These are phyloP conservation scores for Aspergillus olivimuriae DNA, from an alignment of 495 filamentous ascomycete genomes.

Conservation along the genomic window DNA sequence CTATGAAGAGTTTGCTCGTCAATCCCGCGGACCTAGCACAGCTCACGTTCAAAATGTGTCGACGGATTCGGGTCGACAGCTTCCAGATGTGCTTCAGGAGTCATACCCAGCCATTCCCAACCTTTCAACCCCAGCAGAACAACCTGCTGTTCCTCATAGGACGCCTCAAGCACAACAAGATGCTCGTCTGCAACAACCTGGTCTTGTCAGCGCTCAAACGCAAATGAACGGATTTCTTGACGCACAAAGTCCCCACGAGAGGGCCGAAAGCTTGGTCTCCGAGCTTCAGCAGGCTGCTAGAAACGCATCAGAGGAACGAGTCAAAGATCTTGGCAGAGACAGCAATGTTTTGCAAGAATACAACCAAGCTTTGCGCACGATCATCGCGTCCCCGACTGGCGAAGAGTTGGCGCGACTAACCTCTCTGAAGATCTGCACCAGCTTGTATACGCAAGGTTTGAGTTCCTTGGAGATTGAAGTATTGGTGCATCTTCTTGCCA, in stretches of 20 bases:
- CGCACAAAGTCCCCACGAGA: constrained; percentile 51
- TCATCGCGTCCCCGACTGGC: constrained; percentile 45
- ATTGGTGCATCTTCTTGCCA: constrained; percentile 72
- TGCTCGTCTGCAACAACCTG: constrained; percentile 39
- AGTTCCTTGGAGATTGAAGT: constrained; percentile 70
- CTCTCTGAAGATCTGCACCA: constrained; percentile 63
- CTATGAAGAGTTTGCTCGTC: constrained; percentile 89
- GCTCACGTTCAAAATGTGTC: constrained; percentile 51
- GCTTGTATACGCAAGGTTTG: constrained; percentile 55
- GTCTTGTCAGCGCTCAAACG: constrained; percentile 41
- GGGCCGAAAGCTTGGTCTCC: constrained; percentile 61
- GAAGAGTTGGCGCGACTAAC: constrained; percentile 64
- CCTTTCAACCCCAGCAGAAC: constrained; percentile 74
- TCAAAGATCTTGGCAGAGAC: constrained; percentile 59
- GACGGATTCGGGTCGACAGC: constrained; percentile 52
- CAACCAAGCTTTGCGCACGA: constrained; percentile 45
- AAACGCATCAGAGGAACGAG: constrained; percentile 61
- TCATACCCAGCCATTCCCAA: constrained; percentile 70
- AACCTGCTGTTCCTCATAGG: constrained; percentile 66
- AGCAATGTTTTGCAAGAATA: constrained; percentile 60
- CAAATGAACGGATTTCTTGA: constrained; percentile 65
- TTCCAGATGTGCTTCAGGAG: constrained; percentile 77
- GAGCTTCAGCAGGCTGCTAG: constrained; percentile 61
- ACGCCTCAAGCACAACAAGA: constrained; percentile 60
- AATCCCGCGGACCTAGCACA: constrained; percentile 53